Evolutionary conservation across 2,329 filamentous ascomycete genomes (phyloP), one percentile per base, ranked within the genome.

Genomic region (Fusarium avenaceum): DNA sequence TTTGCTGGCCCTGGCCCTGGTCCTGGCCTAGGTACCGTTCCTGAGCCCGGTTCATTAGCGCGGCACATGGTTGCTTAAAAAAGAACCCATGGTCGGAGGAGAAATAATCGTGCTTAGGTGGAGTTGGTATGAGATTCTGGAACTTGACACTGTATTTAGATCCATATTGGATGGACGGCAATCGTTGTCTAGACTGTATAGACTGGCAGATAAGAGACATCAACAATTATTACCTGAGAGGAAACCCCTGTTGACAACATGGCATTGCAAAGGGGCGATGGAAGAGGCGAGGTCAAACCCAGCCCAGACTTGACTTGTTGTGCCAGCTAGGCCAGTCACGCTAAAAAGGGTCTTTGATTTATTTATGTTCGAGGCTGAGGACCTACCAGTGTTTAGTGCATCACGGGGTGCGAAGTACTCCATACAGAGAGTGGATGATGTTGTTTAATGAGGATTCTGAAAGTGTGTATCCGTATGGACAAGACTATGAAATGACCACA

Each of bases 1-100:
- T 42, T 13, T 13, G 28, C 28, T 30, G 28, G 11, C 28, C 28
- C 28, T 13, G 28, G 28, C 10, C 11, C 28, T 30, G 28, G 11
- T 4, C 28, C 28, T 13, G 28, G 28, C 28, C 11, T 30, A 24
- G 24, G 24, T 24, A 30, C 28, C 30, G 50, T 53, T 42, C 50
- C 24, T 42, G 52, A 35, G 19, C 20, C 43, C 17, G 33, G 39
- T 40, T 54, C 40, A 46, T 51, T 63, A 61, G 65, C 50, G 60
- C 45, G 32, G 47, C 46, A 51, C 42, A 54, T 55, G 49, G 62
- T 69, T 72, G 55, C 65, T 72, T 65, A 72, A 72, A 72, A 72
- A 69, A 72, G 38, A 32, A 54, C 24, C 51, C 53, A n/a, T 38
- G 22, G 32, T 40, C 57, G 56, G 53, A 62, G 59, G 53, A 62